Percentiles rank a stretch among this genome's conserved stretches.
These are phyloP conservation scores for Parathielavia hyrcaniae DNA, from an alignment of 495 filamentous ascomycete genomes.

Conservation along the genomic window DNA sequence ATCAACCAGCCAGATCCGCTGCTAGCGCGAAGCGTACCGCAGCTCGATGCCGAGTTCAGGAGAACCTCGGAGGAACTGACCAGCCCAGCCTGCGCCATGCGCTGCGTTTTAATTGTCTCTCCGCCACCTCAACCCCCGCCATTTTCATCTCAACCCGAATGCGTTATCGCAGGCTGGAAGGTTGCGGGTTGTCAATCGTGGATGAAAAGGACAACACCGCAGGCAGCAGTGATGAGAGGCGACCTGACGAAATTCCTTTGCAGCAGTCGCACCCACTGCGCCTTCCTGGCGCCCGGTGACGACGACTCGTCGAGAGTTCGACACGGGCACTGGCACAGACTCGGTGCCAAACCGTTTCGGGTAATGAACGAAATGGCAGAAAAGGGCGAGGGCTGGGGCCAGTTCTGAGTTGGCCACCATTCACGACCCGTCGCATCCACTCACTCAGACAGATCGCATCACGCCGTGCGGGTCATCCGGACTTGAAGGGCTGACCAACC, in stretches of 20 bases:
- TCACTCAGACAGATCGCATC: neutral
- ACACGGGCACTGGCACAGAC: neutral
- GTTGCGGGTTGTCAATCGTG: too few relatives aligned
- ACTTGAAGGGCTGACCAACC: constrained; percentile 13
- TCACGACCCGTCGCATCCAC: neutral
- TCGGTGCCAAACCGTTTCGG: constrained; percentile 9
- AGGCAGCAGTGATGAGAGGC: neutral
- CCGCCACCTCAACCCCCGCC: neutral
- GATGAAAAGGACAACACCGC: neutral
- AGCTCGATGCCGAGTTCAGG: constrained; percentile 9
- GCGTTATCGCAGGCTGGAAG: too few relatives aligned
- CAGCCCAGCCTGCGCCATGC: neutral
- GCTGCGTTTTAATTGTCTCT: neutral
- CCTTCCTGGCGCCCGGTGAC: neutral
- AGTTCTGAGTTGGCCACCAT: neutral
- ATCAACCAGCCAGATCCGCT: neutral
- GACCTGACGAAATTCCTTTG: neutral
- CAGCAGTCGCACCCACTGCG: constrained; percentile 8
- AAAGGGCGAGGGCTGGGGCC: neutral
- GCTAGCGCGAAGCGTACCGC: neutral
- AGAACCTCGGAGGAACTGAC: neutral
- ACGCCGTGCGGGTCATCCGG: constrained; percentile 7
- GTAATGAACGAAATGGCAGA: neutral
- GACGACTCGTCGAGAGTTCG: neutral
- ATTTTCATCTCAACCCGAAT: too few relatives aligned